A percentile compares a stretch with the other conserved stretches of the same genome.
Conservation (phyloP, 495 filamentous ascomycete genomes). For the Cercophora sp. region DNA sequence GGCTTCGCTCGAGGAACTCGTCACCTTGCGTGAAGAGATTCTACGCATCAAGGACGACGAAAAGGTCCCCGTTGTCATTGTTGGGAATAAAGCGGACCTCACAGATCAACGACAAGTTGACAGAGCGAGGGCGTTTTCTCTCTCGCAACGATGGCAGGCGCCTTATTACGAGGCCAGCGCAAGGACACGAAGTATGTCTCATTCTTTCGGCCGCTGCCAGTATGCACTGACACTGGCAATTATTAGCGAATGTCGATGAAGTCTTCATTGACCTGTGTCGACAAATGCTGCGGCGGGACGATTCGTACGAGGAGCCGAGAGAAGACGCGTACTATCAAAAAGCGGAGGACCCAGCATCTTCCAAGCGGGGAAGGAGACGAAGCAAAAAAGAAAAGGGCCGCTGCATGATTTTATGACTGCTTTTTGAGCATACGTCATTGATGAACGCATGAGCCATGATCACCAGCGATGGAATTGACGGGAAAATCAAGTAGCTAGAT, state of each 20-base stretch:
- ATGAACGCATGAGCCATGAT: constrained; percentile 11
- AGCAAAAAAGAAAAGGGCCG: constrained; percentile 23
- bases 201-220: background rate
- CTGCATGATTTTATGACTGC: constrained; percentile 29
- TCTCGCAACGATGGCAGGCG: constrained; percentile 84
- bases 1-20: constrained; percentile 79
- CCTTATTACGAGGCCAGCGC: constrained; percentile 96
- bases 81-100: constrained; percentile 95
- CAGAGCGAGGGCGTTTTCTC: constrained; percentile 74
- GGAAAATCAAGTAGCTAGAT: too few species aligned
- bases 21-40: constrained; percentile 89
- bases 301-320: constrained; percentile 39
- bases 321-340: constrained; percentile 38
- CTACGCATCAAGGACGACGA: constrained; percentile 95
- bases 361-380: constrained; percentile 15
- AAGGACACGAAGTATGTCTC: constrained; percentile 55
- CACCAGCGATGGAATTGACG: too few species aligned
- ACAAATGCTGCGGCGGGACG: constrained; percentile 80
- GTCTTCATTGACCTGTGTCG: constrained; percentile 90
- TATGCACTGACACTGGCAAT: background rate
- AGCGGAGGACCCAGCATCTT: constrained; percentile 15
- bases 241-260: constrained; percentile 81
- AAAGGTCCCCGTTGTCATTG: constrained; percentile 87
- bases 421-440: too few species aligned
- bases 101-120: constrained; percentile 87